A percentile compares a stretch with the other conserved stretches of the same genome.
Conservation (phyloP, 495 filamentous ascomycete genomes). For the Podospora bellae-mahoneyi region DNA sequence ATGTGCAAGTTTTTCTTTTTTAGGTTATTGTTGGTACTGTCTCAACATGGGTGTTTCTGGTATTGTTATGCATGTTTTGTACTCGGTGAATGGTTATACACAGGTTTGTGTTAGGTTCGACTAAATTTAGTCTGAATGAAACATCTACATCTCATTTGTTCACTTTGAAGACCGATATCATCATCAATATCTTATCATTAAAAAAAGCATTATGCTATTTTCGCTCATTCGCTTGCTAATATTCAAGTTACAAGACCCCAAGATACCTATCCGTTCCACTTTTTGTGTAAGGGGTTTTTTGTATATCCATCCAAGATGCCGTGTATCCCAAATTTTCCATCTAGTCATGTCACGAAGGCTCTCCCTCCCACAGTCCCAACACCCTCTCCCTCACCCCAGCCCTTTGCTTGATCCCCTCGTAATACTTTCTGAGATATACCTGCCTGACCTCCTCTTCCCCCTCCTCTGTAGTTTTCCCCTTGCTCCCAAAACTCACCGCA, state of each 20-base stretch:
- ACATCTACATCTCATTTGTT: no score
- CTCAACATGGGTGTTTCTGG: neutral
- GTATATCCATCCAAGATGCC: neutral
- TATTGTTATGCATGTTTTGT: neutral
- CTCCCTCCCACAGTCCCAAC: constrained; percentile 25
- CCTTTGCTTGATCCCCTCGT: constrained; percentile 48
- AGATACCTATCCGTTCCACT: neutral
- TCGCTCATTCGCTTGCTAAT: neutral
- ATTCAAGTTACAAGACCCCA: neutral
- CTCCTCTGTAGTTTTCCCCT: neutral
- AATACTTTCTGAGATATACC: constrained; percentile 48
- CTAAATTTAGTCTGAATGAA: no score
- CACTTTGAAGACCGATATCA: no score
- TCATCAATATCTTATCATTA: no score
- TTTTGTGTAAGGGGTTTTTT: neutral
- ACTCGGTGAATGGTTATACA: neutral
- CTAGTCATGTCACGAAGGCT: neutral
- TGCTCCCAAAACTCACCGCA: neutral
- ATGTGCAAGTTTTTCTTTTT: neutral
- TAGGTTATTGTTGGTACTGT: neutral
- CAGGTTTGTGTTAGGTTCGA: no score
- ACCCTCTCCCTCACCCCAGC: constrained; percentile 45
- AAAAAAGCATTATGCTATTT: no score
- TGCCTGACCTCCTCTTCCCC: neutral
- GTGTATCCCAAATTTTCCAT: no score